Percentiles rank a stretch among this genome's conserved stretches.
Evolutionary conservation across 225 moss, liverwort and hornwort species (phyloP).

Genomic region (Takakia lepidozioides): DNA sequence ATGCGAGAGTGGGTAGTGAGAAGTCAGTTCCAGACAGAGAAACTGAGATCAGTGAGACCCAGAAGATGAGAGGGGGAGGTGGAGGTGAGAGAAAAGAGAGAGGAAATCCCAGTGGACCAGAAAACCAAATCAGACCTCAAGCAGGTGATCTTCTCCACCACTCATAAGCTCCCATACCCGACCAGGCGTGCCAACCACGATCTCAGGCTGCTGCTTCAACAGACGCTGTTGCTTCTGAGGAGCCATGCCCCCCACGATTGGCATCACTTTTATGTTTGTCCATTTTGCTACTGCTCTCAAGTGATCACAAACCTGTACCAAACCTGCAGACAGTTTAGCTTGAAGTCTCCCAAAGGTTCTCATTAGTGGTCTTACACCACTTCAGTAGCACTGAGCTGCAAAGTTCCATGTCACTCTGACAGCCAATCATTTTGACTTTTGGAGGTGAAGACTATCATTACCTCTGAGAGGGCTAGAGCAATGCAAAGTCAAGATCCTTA

Average conservation of each 20-base stretch:
- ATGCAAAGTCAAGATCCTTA: too few relatives aligned
- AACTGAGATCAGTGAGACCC: too few relatives aligned
- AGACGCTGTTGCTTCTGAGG: slow-evolving; percentile 88
- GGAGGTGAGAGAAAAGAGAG: background rate
- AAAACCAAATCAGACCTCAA: slow-evolving; percentile 49
- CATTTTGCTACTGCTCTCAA: slow-evolving; percentile 73
- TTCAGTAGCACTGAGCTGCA: too few relatives aligned
- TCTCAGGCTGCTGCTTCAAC: slow-evolving; percentile 74
- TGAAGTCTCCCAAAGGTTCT: too few relatives aligned
- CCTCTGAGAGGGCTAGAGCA: too few relatives aligned
- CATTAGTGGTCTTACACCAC: too few relatives aligned
- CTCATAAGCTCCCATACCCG: slow-evolving; percentile 99
- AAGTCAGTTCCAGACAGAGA: too few relatives aligned
- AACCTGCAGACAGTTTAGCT: too few relatives aligned
- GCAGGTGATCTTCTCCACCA: slow-evolving; percentile 71
- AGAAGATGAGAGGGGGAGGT: background rate
- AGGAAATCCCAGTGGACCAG: slow-evolving; percentile 1
- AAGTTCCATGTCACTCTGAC: too few relatives aligned
- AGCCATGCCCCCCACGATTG: slow-evolving; percentile 98
- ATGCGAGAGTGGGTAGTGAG: too few relatives aligned
- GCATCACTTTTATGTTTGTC: slow-evolving; percentile 73
- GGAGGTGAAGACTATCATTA: too few relatives aligned
- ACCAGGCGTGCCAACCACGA: slow-evolving; percentile 93
- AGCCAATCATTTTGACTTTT: too few relatives aligned
- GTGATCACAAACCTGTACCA: slow-evolving; percentile 79